Percentiles rank a stretch among this genome's conserved stretches.
Conservation (phyloP, 371 early-diverging fungal species). For the Actinomortierella ambigua region DNA sequence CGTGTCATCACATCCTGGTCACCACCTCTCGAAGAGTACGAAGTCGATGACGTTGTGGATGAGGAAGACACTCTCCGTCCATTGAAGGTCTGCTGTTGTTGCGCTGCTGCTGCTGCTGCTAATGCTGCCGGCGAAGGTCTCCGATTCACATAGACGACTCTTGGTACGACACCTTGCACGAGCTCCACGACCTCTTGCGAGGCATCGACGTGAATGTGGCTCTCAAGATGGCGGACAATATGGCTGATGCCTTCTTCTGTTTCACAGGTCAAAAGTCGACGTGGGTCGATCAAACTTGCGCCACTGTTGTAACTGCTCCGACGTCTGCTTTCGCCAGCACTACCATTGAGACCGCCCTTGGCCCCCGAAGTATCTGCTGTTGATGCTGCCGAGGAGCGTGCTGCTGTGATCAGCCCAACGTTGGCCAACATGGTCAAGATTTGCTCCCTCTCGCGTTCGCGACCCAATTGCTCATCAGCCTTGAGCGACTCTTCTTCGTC, state of each 20-base stretch:
- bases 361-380: no score
- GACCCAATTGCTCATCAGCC: constrained; percentile 31
- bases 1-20: constrained; percentile 11
- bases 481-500: constrained; percentile 34
- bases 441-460: constrained; percentile 53
- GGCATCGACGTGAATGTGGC: constrained; percentile 49
- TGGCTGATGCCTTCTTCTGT: constrained; percentile 60
- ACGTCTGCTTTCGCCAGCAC: no score
- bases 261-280: constrained; percentile 58
- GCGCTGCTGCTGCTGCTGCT: no score
- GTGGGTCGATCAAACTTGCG: constrained; percentile 51
- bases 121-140: no score
- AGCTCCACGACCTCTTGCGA: constrained; percentile 30
- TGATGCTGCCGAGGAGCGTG: constrained; percentile 1
- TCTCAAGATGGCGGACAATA: constrained; percentile 61
- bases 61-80: constrained; percentile 16
- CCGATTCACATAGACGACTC: constrained; percentile 32
- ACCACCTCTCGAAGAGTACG: no score
- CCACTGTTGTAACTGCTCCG: no score
- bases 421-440: constrained; percentile 51
- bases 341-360: no score
- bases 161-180: constrained; percentile 41
- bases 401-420: constrained; percentile 48
- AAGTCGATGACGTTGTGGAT: not conserved
- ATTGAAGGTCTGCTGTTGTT: no score